Conservation (phyloP, 192 early-diverging fungal species). For the Coemansia sp. region DNA sequence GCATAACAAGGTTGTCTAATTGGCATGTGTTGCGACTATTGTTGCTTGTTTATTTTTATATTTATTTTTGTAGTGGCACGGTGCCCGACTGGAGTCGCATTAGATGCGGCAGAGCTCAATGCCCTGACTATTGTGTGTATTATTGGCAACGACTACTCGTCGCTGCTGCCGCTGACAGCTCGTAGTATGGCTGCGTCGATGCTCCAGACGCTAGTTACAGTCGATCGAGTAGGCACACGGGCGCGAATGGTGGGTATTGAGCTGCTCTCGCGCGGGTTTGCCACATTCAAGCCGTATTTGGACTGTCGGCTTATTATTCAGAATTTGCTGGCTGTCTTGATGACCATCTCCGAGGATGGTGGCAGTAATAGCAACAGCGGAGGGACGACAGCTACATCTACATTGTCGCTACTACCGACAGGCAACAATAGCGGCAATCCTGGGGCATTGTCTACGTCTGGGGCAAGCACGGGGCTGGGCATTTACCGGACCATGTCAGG, state of each 20-base stretch:
- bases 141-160: constrained; percentile 48
- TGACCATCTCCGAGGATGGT: constrained; percentile 26
- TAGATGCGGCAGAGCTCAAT: constrained; percentile 40
- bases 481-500: constrained; percentile 30
- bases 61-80: constrained; percentile 42
- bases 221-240: constrained; percentile 13
- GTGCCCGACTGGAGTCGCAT: constrained; percentile 22
- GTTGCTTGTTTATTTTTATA: background rate
- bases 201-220: constrained; percentile 40
- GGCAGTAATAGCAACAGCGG: background rate
- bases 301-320: constrained; percentile 46
- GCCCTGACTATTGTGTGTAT: constrained; percentile 54
- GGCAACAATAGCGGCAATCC: constrained; percentile 1
- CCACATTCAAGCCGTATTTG: constrained; percentile 47
- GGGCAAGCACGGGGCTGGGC: constrained; percentile 15
- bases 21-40: constrained; percentile 7
- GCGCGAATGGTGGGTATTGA: constrained; percentile 46
- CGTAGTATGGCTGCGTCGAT: constrained; percentile 51
- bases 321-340: constrained; percentile 34
- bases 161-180: constrained; percentile 48
- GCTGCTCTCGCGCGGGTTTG: constrained; percentile 51
- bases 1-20: constrained; percentile 6
- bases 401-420: constrained; percentile 6
- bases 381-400: background rate
- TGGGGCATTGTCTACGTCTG: constrained; percentile 8